These are phyloP conservation scores for Populus davidiana DNA, from an alignment of 345 rosid genomes.

Conservation along the genomic window DNA sequence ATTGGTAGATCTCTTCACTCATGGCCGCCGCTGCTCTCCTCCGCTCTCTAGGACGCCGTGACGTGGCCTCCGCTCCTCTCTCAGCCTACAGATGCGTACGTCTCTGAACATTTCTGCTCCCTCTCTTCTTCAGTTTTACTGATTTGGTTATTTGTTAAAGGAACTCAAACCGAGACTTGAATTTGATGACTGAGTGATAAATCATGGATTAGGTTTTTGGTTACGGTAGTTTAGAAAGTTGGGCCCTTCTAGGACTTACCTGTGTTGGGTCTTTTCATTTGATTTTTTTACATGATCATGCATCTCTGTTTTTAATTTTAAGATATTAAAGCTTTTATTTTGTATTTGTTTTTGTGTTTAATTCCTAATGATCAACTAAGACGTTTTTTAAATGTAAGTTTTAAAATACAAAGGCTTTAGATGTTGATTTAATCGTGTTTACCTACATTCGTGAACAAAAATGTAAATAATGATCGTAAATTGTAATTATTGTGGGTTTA, in stretches of 20 bases:
- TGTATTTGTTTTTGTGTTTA: neutral
- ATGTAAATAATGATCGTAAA: neutral
- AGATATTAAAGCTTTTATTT: neutral
- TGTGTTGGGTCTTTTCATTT: neutral
- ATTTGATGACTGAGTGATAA: neutral
- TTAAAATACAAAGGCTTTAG: neutral
- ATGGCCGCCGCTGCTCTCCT: conserved; percentile 71
- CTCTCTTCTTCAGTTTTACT: neutral
- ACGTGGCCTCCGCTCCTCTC: conserved; percentile 49
- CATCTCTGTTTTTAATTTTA: neutral
- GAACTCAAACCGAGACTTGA: neutral
- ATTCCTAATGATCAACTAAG: neutral
- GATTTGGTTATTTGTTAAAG: neutral
- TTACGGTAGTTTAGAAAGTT: neutral
- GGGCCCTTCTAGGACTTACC: neutral
- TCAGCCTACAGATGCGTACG: conserved; percentile 65
- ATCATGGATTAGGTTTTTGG: neutral
- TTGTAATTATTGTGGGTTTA: neutral
- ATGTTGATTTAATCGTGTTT: neutral
- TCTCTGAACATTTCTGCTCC: neutral
- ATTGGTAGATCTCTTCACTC: neutral
- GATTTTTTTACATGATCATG: neutral
- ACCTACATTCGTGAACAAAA: neutral
- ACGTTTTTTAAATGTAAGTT: neutral
- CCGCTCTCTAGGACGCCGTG: conserved; percentile 70